Evolutionary conservation across 805 yeast genomes (phyloP).

Genomic region (Yamadazyma sp.): DNA sequence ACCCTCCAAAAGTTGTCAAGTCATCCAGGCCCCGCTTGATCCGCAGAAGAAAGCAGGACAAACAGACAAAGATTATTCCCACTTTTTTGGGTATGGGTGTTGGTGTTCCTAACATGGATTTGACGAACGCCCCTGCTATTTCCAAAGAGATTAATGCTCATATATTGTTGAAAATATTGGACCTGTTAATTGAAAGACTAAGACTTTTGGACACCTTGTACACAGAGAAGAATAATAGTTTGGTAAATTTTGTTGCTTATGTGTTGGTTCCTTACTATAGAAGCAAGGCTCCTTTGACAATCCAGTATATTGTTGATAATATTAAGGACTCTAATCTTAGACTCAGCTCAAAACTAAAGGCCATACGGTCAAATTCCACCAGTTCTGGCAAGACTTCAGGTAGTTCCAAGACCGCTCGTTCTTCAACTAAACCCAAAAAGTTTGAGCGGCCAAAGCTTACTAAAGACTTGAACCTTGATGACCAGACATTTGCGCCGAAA

Average conservation of each 20-base stretch:
- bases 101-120: slow-evolving; percentile 8
- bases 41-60: slow-evolving; percentile 21
- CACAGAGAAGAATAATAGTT: slow-evolving; percentile 28
- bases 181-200: slow-evolving; percentile 50
- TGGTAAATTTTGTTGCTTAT: slow-evolving; percentile 48
- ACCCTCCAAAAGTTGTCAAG: not conserved
- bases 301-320: slow-evolving; percentile 45
- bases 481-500: slow-evolving; percentile 30
- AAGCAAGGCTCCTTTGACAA: slow-evolving; percentile 46
- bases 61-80: slow-evolving; percentile 38
- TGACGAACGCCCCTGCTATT: not conserved
- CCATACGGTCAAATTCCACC: slow-evolving; percentile 7
- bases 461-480: slow-evolving; percentile 10
- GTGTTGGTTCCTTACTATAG: slow-evolving; percentile 55
- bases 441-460: slow-evolving; percentile 4
- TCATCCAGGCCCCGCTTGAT: slow-evolving; percentile 25
- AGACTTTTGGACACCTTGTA: slow-evolving; percentile 52
- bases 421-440: not conserved
- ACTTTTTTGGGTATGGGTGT: slow-evolving; percentile 45
- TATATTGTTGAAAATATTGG: slow-evolving; percentile 29
- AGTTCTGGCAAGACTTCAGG: no score
- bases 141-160: slow-evolving; percentile 17
- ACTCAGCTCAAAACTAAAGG: slow-evolving; percentile 14
- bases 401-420: not conserved
- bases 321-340: slow-evolving; percentile 49